These are phyloP conservation scores for Thermoascus crustaceus DNA, from an alignment of 2,329 filamentous ascomycete species.

Conservation along the genomic window DNA sequence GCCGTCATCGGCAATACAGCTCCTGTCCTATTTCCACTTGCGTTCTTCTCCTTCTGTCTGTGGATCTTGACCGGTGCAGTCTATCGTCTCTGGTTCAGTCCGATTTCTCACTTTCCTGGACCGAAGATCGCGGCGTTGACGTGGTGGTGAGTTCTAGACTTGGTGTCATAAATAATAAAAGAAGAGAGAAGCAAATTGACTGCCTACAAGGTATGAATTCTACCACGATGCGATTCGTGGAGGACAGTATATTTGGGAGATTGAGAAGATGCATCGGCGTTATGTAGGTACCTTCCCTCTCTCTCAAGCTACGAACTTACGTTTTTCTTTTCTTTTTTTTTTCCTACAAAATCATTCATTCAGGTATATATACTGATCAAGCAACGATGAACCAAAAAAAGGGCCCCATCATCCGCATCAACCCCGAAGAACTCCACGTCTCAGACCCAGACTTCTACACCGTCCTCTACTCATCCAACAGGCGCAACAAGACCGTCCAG, in stretches of 20 bases:
- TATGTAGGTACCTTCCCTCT: too few species aligned
- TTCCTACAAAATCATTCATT: not conserved
- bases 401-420: constrained; percentile 15
- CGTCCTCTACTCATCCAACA: constrained; percentile 7
- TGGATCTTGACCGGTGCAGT: too few species aligned
- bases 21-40: too few species aligned
- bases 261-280: constrained; percentile 12
- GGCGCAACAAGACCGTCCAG: constrained; percentile 8
- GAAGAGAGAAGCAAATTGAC: not conserved
- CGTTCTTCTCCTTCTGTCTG: too few species aligned
- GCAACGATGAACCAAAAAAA: not conserved
- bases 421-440: constrained; percentile 14
- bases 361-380: not conserved
- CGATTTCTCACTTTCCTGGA: not conserved
- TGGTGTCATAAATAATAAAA: constrained; percentile 1
- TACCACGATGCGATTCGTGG: constrained; percentile 14
- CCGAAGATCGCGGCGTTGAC: not conserved
- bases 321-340: not conserved
- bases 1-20: too few species aligned
- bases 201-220: constrained; percentile 8
- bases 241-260: constrained; percentile 11
- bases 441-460: constrained; percentile 13
- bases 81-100: not conserved
- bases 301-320: too few species aligned
- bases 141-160: not conserved